These are phyloP conservation scores for Coemansia sp. DNA, from an alignment of 371 early-diverging fungal species.

Conservation along the genomic window DNA sequence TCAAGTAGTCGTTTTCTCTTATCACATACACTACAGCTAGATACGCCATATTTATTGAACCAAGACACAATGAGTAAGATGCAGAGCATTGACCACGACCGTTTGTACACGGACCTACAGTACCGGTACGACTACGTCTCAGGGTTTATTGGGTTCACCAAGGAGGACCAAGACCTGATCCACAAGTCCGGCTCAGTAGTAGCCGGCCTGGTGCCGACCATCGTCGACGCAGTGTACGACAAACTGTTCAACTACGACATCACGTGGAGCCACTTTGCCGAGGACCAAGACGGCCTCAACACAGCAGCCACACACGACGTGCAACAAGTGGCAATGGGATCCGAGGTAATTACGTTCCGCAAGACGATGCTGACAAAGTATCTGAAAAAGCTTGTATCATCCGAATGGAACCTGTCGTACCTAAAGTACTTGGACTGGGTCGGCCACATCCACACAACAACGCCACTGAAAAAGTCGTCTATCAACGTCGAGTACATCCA, in stretches of 20 bases:
- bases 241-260: constrained; percentile 65
- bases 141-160: constrained; percentile 67
- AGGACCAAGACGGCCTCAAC: constrained; percentile 67
- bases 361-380: constrained; percentile 76
- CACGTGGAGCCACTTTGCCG: constrained; percentile 65
- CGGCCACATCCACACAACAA: constrained; percentile 71
- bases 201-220: constrained; percentile 70
- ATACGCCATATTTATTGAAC: not conserved
- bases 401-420: constrained; percentile 72
- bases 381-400: constrained; percentile 68
- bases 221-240: constrained; percentile 74
- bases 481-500: constrained; percentile 86
- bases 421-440: constrained; percentile 79
- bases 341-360: constrained; percentile 79
- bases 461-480: constrained; percentile 69
- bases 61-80: constrained; percentile 30
- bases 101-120: constrained; percentile 66
- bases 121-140: constrained; percentile 75
- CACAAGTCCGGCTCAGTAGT: constrained; percentile 64
- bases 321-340: constrained; percentile 58
- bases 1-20: too few species aligned
- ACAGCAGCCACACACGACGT: constrained; percentile 48
- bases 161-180: constrained; percentile 63
- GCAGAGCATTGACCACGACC: constrained; percentile 61
- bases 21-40: too few species aligned